Evolutionary conservation across 352 stramenopile species (phyloP).

Genomic region (Pythium vanterpoolii): DNA sequence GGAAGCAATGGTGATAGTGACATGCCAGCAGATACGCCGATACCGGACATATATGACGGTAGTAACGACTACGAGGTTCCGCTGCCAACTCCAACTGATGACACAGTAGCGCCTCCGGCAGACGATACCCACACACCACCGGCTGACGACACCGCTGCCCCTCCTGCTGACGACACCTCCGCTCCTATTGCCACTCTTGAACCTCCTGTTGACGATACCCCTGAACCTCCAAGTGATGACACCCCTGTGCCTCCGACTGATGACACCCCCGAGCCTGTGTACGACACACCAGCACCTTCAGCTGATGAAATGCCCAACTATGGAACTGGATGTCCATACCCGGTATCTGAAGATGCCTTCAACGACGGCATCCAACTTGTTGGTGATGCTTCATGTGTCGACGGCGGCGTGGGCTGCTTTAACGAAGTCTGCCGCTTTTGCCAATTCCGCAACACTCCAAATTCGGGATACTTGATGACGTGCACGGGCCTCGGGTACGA

Average conservation of each 20-base stretch:
- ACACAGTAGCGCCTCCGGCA: neutral
- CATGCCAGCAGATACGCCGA: neutral
- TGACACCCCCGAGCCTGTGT: neutral
- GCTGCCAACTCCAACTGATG: neutral
- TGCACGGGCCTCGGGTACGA: conserved; percentile 11
- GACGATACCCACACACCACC: neutral
- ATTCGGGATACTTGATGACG: conserved; percentile 22
- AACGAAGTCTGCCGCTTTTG: conserved; percentile 38
- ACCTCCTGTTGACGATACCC: neutral
- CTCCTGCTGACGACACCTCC: neutral
- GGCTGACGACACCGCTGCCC: neutral
- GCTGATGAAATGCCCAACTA: neutral
- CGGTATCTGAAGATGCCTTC: conserved; percentile 24
- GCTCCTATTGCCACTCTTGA: neutral
- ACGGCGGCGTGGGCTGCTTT: conserved; percentile 25
- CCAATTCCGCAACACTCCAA: conserved; percentile 11
- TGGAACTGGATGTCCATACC: conserved; percentile 8
- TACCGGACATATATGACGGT: neutral
- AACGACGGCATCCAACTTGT: conserved; percentile 19
- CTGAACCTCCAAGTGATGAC: neutral
- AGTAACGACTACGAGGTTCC: neutral
- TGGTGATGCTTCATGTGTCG: conserved; percentile 25
- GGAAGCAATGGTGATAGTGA: neutral
- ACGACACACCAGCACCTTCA: neutral
- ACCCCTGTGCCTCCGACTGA: neutral